Evolutionary conservation across 1,284 basidiomycete species (phyloP), one percentile per base, ranked within the genome.

Genomic region (Melanopsichium pennsylvanicum): DNA sequence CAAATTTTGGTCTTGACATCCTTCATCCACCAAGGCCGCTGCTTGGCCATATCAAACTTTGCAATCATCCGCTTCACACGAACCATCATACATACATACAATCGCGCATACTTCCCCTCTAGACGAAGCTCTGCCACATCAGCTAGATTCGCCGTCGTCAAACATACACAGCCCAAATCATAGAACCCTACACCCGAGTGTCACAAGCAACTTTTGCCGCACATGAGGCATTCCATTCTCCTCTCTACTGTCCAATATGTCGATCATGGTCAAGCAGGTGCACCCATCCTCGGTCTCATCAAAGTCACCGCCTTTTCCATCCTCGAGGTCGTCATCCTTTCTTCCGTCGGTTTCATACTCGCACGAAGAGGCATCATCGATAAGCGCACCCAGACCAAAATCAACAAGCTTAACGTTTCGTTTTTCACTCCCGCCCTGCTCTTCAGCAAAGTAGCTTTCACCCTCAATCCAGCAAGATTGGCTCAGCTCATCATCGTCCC

Each of bases 401-500:
- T 74, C 52, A 74, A 70, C 45, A 70, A 73, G 29, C 83, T 92
- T 47, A 92, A 93, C 78, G 87, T 96, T 22, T 90, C 90, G 0
- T 86, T 96, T 31, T 94, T 96, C 83, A 97, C 93, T 0, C 93
- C 93, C 0, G 90, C 90, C 0, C 86, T 97, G 16, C 85, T 96
- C 22, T 96, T 96, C 82, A 92, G 91, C 31, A 97, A 96, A 84
- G 93, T 95, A 19, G 90, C 92, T 0, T 90, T 91, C 81, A 83
- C 83, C 16, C 71, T 85, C 34, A 84, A 78, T 33, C 74, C 83
- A 85, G 88, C 86, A 33, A 93, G 94, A 83, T 84, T 95, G 11
- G 86, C 86, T 36, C 92, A 96, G 81, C 84, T 96, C 85, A 93
- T 91, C 90, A 87, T 95, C 62, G 92, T 96, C 26, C 93, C 93